A percentile compares a stretch with the other conserved stretches of the same genome.
Evolutionary conservation across 352 stramenopile genomes (phyloP).

Genomic region (Globisporangium megalacanthum): DNA sequence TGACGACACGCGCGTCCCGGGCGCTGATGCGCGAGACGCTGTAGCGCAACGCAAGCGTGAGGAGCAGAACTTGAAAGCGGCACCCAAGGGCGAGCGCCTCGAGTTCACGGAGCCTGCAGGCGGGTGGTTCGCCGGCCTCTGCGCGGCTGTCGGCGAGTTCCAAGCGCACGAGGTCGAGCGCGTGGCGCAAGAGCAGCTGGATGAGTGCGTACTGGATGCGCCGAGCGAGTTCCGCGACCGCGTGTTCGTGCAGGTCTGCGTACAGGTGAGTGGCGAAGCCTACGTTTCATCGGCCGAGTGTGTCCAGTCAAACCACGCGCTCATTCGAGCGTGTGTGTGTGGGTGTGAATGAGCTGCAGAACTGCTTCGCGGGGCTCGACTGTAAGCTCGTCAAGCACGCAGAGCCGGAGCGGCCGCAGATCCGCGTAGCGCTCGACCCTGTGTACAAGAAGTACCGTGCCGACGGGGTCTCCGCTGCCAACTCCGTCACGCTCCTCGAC

Average conservation of each 20-base stretch:
- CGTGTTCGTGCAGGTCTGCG: conserved; percentile 66
- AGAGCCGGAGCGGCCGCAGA: conserved; percentile 17
- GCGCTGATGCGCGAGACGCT: conserved; percentile 22
- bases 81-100: conserved; percentile 34
- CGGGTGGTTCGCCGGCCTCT: conserved; percentile 48
- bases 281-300: neutral
- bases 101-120: conserved; percentile 41
- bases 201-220: conserved; percentile 24
- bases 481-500: conserved; percentile 41
- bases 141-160: conserved; percentile 18
- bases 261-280: conserved; percentile 34
- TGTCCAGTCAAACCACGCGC: neutral
- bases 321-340: neutral
- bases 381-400: conserved; percentile 38
- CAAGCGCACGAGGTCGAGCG: conserved; percentile 12
- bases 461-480: conserved; percentile 40
- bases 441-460: conserved; percentile 63
- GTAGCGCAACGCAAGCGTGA: conserved; percentile 28
- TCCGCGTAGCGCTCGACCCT: conserved; percentile 53
- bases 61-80: conserved; percentile 8
- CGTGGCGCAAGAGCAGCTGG: conserved; percentile 16
- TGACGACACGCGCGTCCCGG: conserved; percentile 22
- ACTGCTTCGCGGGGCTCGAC: conserved; percentile 62
- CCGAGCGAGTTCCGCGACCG: conserved; percentile 49
- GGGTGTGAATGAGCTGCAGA: conserved; percentile 16